phyloP scores from a whole-genome alignment of 768 basidiomycete genomes.

The Tephrocybe sp. region DNA sequence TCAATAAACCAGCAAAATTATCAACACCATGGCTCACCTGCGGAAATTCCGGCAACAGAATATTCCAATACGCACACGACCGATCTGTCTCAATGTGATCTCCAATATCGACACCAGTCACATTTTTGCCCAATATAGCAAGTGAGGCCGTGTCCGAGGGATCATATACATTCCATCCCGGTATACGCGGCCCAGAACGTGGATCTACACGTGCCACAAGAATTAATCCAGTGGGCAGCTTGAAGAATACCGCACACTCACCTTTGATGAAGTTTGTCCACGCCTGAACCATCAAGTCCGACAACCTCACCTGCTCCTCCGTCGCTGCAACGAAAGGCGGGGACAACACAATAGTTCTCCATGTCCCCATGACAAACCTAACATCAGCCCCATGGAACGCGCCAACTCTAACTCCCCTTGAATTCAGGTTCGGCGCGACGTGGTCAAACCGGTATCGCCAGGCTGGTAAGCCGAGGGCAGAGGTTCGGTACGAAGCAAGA shows the following conservation, averaged over 20 bases:
- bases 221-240: not conserved
- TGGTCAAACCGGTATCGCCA: constrained; percentile 34
- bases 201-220: constrained; percentile 25
- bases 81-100: constrained; percentile 26
- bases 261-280: constrained; percentile 38
- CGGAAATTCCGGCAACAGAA: no score
- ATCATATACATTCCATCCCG: constrained; percentile 29
- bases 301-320: constrained; percentile 27
- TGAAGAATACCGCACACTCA: constrained; percentile 8
- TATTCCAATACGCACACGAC: no score
- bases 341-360: constrained; percentile 30
- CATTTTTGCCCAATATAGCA: constrained; percentile 24
- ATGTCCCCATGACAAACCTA: constrained; percentile 33
- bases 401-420: constrained; percentile 29
- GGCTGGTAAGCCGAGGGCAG: constrained; percentile 21
- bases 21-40: no score
- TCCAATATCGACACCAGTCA: constrained; percentile 23
- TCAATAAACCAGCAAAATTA: no score
- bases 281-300: constrained; percentile 32
- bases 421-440: constrained; percentile 32
- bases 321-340: constrained; percentile 31
- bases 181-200: constrained; percentile 24
- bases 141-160: constrained; percentile 24
- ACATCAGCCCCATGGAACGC: constrained; percentile 32
- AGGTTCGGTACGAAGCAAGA: constrained; percentile 16